phyloP scores from a whole-genome alignment of 1,284 basidiomycete species.

The Peniophora sp. region DNA sequence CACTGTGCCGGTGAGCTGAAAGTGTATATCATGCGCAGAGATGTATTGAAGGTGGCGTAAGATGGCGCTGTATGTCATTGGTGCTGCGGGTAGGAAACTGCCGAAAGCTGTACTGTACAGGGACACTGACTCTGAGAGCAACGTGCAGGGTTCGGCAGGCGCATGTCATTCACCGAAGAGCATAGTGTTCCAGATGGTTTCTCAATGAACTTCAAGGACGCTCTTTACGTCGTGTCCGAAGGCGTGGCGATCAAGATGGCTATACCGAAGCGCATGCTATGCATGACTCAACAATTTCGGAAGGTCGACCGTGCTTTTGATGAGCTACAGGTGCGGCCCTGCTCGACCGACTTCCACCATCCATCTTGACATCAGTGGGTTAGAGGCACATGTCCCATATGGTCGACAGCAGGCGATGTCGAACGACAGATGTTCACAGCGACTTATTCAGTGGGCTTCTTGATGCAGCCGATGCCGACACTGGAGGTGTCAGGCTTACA shows the following conservation, averaged over 20 bases:
- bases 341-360: neutral
- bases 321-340: constrained; percentile 36
- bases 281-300: constrained; percentile 29
- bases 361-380: neutral
- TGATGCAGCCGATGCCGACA: constrained; percentile 35
- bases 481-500: constrained; percentile 26
- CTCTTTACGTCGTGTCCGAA: constrained; percentile 9
- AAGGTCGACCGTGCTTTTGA: constrained; percentile 33
- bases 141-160: constrained; percentile 39
- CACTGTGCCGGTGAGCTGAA: constrained; percentile 38
- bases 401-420: constrained; percentile 34
- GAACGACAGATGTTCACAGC: constrained; percentile 33
- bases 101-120: neutral
- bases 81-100: constrained; percentile 33
- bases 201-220: constrained; percentile 43
- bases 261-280: constrained; percentile 37
- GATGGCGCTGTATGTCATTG: constrained; percentile 52
- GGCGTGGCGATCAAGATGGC: constrained; percentile 23
- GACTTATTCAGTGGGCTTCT: constrained; percentile 52
- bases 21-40: neutral
- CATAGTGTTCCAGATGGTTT: constrained; percentile 33
- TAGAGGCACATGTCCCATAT: constrained; percentile 50
- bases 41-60: constrained; percentile 13
- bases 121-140: neutral
- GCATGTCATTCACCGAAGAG: constrained; percentile 43